phyloP scores from a whole-genome alignment of 306 rosid genomes.

The Lathyrus tuberosus region DNA sequence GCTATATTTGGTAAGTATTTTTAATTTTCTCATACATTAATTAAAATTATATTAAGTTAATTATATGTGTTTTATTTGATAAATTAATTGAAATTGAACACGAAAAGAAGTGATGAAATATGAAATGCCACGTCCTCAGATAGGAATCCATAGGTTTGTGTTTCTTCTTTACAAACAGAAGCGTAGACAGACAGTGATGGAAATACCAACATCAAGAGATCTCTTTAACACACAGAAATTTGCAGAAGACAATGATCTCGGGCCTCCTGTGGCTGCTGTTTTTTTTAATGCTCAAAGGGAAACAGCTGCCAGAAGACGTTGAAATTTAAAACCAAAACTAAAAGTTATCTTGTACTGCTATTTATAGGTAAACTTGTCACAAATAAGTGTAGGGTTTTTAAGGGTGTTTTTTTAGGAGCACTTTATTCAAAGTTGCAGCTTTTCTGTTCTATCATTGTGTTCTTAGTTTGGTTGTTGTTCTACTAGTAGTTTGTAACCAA shows the following conservation, averaged over 20 bases:
- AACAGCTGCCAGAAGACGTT: conserved; percentile 81
- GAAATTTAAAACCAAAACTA: conserved; percentile 15
- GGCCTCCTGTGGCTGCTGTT: conserved; percentile 83
- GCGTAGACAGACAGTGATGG: conserved; percentile 49
- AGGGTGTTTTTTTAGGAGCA: background rate
- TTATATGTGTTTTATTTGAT: too few species aligned
- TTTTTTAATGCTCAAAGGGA: conserved; percentile 93
- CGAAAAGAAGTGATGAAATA: conserved; percentile 73
- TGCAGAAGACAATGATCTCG: conserved; percentile 66
- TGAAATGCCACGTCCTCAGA: conserved; percentile 78
- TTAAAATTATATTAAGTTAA: background rate
- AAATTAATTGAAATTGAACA: conserved; percentile 28
- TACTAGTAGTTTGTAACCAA: background rate
- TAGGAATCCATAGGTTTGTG: conserved; percentile 94
- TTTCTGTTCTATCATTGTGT: background rate
- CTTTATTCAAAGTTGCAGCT: background rate
- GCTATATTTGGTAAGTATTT: conserved; percentile 63
- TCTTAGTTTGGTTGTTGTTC: background rate
- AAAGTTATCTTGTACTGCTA: background rate
- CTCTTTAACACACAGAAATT: conserved; percentile 59
- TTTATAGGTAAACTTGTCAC: background rate
- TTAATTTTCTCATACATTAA: background rate
- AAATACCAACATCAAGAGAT: conserved; percentile 61
- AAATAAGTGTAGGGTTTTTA: background rate
- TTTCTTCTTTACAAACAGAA: conserved; percentile 79